Base-by-base conservation (phyloP, 208 protist genomes). In the Crithidia brevicula region DNA sequence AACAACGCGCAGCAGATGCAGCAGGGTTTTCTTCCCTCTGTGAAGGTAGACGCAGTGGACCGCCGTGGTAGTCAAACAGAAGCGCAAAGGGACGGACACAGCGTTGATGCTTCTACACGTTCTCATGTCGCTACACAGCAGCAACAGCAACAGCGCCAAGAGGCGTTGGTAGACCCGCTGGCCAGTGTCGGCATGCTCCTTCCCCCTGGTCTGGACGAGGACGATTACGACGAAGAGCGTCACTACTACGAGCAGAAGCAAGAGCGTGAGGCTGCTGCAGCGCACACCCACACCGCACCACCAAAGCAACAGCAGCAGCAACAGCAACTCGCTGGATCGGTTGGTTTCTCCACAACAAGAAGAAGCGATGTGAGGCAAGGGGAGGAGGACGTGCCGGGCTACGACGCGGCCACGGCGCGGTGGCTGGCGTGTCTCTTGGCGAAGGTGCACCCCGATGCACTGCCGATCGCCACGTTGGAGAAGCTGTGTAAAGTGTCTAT, bases 141-240 rank as follows among this genome's bases (percentile, higher is more conserved):
- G 42, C 42, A 13, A 42, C 36, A 1, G 36, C 36, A 40, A 13
- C 8, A 13, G 36, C 36, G 6, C 36, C 9, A 42, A 16, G 9
- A 42, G 13, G 6, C 36, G 13, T n/a, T 62, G 30, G 57, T 71
- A 20, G 61, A 67, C 18, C 45, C 49, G 9, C 34, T 67, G 30
- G 42, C 20, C n/a, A 70, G 11, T 13, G 54, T 72, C 16, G 61
- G 51, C 8, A 79, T 59, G 58, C 40, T 84, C 11, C 69, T 86
- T 15, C 81, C 81, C 1, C 81, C 81, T 18, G 81, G 81, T 9
- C 56, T 86, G 3, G 81, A 81, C 45, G 81, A 83, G 10, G 77
- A 86, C 28, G 81, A 86, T 70, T 86, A 86, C 73, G 69, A 68
- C 0, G 69, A 74, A 43, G 81, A 86, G 66, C 38, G 71, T 4